Base-by-base conservation (phyloP, 1,139 yeast genomes). In the Petasospora rhodanensis region DNA sequence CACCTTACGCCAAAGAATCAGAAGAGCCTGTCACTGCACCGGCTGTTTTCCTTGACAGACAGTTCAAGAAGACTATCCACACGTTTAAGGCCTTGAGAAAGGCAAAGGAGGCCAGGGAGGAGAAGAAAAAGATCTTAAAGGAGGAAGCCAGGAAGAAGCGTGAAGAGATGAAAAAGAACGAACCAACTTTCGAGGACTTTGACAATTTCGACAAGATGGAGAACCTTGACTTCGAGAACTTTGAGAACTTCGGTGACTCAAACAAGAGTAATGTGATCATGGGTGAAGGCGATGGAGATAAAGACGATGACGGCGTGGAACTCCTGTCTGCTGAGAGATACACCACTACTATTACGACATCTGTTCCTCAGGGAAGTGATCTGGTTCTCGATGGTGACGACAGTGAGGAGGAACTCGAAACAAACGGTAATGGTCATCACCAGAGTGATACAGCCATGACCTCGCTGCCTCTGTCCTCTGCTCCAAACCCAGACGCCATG, bases 121-220 rank as follows among this genome's bases (percentile, higher is more conserved):
- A 24, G 7, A 35, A 41, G 26, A 30, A 43, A 8, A 19, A 28
- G 10, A 29, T 21, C 6, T 15, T 48, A 13, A 39, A 31, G 16
- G 34, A 33, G 7, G 42, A 42, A 22, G 45, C 41, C 8, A 34
- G 34, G n/a, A 33, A 26, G 22, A 38, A 31, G 22, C 16, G 26
- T 14, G 8, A 14, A 32, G 32, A 13, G 40, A 38, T 13, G 41
- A 39, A 17, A 21, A 21, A n/a, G 29, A 22, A 23, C 10, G n/a
- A 23, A 23, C 18, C 8, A 23, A 35, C 24, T 18, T 35, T 42
- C 25, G 43, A 38, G 12, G 33, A 41, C 29, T 42, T 44, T 24
- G 45, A 42, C 2, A 38, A 35, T 17, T 43, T 45, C 18, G 43
- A 38, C 4, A 41, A 36, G 28, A 31, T 42, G 17, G 46, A 39